Evolutionary conservation across 2,329 filamentous ascomycete genomes (phyloP).

Genomic region (Epichloe bromicola): DNA sequence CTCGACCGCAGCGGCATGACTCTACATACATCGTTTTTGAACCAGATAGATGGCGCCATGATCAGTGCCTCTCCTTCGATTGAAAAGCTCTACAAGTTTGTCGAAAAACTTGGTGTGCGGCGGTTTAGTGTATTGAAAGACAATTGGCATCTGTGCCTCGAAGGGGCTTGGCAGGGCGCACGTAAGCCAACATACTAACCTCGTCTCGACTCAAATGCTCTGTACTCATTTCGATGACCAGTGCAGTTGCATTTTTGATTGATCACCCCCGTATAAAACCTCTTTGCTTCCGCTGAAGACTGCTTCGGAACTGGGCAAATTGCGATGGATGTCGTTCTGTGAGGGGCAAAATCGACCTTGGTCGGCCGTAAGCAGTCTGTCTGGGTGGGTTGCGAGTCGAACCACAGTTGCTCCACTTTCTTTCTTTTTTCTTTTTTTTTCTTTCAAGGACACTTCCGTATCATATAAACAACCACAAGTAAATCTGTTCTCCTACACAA

Average conservation of each 20-base stretch:
- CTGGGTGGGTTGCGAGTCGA: background rate
- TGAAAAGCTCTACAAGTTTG: conserved; percentile 54
- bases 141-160: background rate
- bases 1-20: background rate
- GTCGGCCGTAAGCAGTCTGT: too few species aligned
- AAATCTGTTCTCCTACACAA: too few species aligned
- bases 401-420: background rate
- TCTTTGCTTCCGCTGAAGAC: background rate
- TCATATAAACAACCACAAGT: too few species aligned
- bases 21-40: conserved; percentile 57
- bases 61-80: conserved; percentile 50
- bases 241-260: too few species aligned
- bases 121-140: background rate
- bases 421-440: background rate
- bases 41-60: conserved; percentile 63
- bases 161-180: background rate
- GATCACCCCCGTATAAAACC: too few species aligned
- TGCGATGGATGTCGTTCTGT: background rate
- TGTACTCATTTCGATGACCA: conserved; percentile 12
- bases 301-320: background rate
- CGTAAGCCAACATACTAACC: conserved; percentile 14
- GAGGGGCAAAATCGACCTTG: background rate
- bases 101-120: conserved; percentile 52
- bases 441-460: background rate
- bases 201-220: conserved; percentile 26